A percentile compares a stretch with the other conserved stretches of the same genome.
Conservation (phyloP, 2,329 filamentous ascomycete species). For the Aspergillus sp. region DNA sequence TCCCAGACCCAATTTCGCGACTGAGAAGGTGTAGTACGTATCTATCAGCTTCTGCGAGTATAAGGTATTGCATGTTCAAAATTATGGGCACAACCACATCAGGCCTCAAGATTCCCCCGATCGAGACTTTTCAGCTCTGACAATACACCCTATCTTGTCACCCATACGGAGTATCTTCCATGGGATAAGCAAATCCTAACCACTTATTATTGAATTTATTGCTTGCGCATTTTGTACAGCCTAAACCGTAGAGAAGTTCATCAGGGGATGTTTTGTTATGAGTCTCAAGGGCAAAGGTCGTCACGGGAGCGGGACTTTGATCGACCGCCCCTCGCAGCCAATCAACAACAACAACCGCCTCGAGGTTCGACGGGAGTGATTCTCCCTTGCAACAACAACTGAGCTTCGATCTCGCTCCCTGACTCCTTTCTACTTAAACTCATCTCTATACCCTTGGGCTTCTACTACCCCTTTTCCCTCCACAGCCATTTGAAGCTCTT, state of each 20-base stretch:
- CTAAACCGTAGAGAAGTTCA: not conserved
- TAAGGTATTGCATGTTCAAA: too few relatives aligned
- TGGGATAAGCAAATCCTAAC: not conserved
- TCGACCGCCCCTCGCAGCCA: constrained; percentile 15
- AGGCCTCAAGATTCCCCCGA: too few relatives aligned
- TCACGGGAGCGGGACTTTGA: constrained; percentile 21
- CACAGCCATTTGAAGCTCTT: constrained; percentile 35
- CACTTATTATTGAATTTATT: not conserved
- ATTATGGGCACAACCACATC: too few relatives aligned
- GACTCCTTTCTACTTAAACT: constrained; percentile 16
- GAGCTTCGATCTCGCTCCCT: constrained; percentile 11
- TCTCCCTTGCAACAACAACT: constrained; percentile 18
- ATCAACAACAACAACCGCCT: constrained; percentile 11
- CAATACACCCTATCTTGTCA: not conserved
- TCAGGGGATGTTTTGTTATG: constrained; percentile 15
- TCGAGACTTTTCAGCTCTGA: not conserved
- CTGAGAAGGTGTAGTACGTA: too few relatives aligned
- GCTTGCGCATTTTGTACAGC: too few relatives aligned
- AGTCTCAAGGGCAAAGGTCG: constrained; percentile 6
- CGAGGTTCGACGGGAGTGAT: constrained; percentile 9
- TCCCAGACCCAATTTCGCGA: not conserved
- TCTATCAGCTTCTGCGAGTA: too few relatives aligned
- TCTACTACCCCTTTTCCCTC: constrained; percentile 40
- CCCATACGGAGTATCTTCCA: not conserved
- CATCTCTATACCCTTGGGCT: not conserved